Base-by-base conservation (phyloP, 257 asterid species). In the Solanum phureja region DNA sequence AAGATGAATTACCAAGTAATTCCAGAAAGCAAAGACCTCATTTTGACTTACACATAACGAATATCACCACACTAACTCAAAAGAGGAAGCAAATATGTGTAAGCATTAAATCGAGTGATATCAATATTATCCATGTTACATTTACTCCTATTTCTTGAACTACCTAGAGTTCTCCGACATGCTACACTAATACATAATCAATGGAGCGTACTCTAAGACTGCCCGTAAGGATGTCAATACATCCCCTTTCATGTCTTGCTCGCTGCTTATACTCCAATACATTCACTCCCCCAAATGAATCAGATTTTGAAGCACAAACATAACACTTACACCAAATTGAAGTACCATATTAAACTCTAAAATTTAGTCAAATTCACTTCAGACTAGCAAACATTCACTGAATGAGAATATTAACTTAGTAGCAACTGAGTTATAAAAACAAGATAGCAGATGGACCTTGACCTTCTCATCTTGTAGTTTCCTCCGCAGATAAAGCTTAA, bases 381-480 rank as follows among this genome's bases (percentile, higher is more conserved):
- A 79, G 37, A 77, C 24, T 7, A 12, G 62, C n/a, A 42, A 77
- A 24, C 35, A 42, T 13, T 42, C 64, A 42, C 37, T 27, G 1
- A 16, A 44, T 44, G 66, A 27, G 38, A 40, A 77, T 24, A 77
- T 13, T 77, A 77, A 7, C 34, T 40, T 24, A 16, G 5, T 79
- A n/a, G n/a, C 64, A 77, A 7, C 38, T 24, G 38, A 27, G 8
- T 33, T 16, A 2, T 86, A 71, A 77, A 33, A 14, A 33, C 33
- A 72, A 40, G n/a, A 52, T 71, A 73, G 84, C 3, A 86, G 83
- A 46, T 72, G 83, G 74, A 66, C 68, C 60, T 38, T 34, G 42
- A 94, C 99, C 98, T 95, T 95, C 85, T 92, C 93, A 62, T 40
- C 88, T 87, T 97, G 96, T 83, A 97, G 94, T 89, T 94, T 95